Percentiles rank a stretch among this genome's conserved stretches.
Conservation (phyloP, 2,329 filamentous ascomycete species). For the Penicillium sp. region DNA sequence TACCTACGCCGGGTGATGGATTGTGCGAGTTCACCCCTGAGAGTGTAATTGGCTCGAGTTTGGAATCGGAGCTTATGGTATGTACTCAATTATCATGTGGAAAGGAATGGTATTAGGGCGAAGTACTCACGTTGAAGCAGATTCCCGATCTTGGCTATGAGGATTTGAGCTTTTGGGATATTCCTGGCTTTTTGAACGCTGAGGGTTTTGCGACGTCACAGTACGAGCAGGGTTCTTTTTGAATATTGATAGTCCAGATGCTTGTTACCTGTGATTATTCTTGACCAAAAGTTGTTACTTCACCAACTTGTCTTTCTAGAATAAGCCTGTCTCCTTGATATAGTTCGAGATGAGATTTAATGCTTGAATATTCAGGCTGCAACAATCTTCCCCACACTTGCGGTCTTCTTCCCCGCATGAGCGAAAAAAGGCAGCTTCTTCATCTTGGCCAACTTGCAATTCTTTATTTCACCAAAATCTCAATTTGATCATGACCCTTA, state of each 20-base stretch:
- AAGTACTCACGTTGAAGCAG: constrained; percentile 6
- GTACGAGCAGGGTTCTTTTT: neutral
- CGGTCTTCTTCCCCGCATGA: neutral
- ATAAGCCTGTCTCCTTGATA: neutral
- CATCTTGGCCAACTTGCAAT: neutral
- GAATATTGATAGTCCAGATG: neutral
- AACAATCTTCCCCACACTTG: neutral
- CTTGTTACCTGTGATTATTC: neutral
- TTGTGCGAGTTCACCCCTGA: constrained; percentile 15
- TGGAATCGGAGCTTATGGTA: constrained; percentile 16
- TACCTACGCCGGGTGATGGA: neutral
- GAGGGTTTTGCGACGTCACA: neutral
- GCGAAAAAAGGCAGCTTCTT: neutral
- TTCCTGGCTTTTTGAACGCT: constrained; percentile 2
- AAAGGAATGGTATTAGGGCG: neutral
- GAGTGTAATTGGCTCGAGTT: constrained; percentile 13
- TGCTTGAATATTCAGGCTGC: neutral
- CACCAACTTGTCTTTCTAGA: neutral
- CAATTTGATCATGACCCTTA: neutral
- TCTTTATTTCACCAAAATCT: neutral
- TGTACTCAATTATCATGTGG: neutral
- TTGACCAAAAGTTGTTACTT: neutral
- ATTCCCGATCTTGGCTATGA: constrained; percentile 11
- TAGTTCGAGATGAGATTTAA: neutral
- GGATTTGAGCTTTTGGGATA: constrained; percentile 18